Conservation (phyloP, 805 yeast genomes). For the Kluyveromyces aestuarii region DNA sequence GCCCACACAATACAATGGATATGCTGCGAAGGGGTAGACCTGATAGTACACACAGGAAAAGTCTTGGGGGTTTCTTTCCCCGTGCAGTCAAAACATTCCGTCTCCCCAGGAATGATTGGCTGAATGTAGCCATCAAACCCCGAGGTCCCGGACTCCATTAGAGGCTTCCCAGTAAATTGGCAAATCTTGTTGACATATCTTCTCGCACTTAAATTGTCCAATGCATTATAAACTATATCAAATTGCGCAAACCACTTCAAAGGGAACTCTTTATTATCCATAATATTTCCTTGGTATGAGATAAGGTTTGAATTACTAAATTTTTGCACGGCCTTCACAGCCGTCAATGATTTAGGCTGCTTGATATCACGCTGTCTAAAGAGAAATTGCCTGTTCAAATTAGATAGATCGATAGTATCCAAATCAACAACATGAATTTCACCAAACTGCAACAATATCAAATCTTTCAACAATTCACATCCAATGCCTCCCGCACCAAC, state of each 20-base stretch:
- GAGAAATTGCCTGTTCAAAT: conserved; percentile 86
- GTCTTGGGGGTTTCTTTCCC: conserved; percentile 82
- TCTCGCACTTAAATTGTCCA: conserved; percentile 90
- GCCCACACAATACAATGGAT: conserved; percentile 98
- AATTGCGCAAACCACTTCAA: conserved; percentile 72
- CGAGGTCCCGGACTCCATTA: conserved; percentile 91
- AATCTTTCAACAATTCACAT: conserved; percentile 77
- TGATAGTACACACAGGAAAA: conserved; percentile 91
- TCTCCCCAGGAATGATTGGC: conserved; percentile 70
- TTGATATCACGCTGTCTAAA: conserved; percentile 87
- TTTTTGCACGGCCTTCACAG: conserved; percentile 66
- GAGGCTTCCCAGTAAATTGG: conserved; percentile 59
- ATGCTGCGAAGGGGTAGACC: conserved; percentile 95
- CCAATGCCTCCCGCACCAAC: conserved; percentile 98
- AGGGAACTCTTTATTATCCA: conserved; percentile 64
- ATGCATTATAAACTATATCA: conserved; percentile 76
- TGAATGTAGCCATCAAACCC: conserved; percentile 93
- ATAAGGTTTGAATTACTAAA: conserved; percentile 62
- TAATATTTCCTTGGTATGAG: conserved; percentile 82
- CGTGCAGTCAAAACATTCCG: conserved; percentile 92
- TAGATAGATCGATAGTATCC: conserved; percentile 89
- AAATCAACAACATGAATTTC: conserved; percentile 89
- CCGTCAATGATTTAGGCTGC: conserved; percentile 77
- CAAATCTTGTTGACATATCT: conserved; percentile 81
- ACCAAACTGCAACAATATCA: conserved; percentile 71